Evolutionary conservation across 257 asterid species (phyloP).

Genomic region (Scutellaria baicalensis): DNA sequence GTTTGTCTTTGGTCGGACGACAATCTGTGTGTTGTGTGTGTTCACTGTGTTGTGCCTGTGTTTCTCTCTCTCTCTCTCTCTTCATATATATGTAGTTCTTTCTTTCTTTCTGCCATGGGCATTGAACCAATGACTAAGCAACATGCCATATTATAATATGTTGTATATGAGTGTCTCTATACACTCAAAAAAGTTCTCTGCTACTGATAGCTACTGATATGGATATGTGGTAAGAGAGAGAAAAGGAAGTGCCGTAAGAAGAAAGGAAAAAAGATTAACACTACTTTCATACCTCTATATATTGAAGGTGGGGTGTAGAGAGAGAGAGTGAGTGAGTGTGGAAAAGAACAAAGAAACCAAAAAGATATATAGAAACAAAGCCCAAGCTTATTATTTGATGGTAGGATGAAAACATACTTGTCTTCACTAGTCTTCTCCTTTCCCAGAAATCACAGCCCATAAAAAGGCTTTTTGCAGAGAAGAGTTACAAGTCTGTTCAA

Average conservation of each 20-base stretch:
- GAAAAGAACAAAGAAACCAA: conserved; percentile 24
- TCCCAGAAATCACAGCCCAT: conserved; percentile 14
- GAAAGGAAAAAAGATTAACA: conserved; percentile 53
- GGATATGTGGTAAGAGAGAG: conserved; percentile 35
- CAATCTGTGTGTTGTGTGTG: conserved; percentile 72
- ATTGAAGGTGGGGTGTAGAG: conserved; percentile 7
- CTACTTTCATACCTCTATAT: conserved; percentile 43
- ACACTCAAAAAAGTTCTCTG: conserved; percentile 7
- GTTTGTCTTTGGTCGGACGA: conserved; percentile 57
- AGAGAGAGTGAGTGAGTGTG: background rate
- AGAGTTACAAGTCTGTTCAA: background rate
- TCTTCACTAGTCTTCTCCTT: conserved; percentile 24
- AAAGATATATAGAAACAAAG: conserved; percentile 40
- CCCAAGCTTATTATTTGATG: conserved; percentile 23
- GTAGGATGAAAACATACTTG: conserved; percentile 40
- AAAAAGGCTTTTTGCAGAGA: conserved; percentile 13
- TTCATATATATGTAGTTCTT: background rate
- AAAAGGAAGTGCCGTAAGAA: conserved; percentile 58
- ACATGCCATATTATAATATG: conserved; percentile 22
- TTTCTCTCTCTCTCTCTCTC: conserved; percentile 12
- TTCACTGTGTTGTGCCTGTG: conserved; percentile 60
- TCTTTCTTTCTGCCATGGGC: conserved; percentile 20
- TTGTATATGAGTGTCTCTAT: background rate
- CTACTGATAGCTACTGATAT: conserved; percentile 34
- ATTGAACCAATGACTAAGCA: conserved; percentile 49